Evolutionary conservation across 2,329 filamentous ascomycete species (phyloP).

Genomic region (Diaporthe sp.): DNA sequence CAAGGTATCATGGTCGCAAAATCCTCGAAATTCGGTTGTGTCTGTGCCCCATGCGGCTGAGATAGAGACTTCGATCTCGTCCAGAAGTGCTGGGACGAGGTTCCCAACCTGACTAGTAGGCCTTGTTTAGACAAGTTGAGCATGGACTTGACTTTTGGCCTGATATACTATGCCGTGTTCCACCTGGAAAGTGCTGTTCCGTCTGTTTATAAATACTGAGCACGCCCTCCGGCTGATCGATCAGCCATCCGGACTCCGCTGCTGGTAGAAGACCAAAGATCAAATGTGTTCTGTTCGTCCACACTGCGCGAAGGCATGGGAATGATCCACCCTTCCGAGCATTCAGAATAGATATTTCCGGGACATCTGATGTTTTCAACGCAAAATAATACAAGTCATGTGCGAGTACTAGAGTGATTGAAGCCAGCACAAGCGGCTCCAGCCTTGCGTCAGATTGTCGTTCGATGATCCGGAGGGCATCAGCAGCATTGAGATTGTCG

Average conservation of each 20-base stretch:
- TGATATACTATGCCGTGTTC: slow-evolving; percentile 50
- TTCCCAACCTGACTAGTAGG: slow-evolving; percentile 48
- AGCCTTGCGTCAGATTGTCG: neutral
- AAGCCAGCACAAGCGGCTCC: neutral
- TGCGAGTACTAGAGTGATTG: neutral
- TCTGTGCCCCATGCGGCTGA: slow-evolving; percentile 49
- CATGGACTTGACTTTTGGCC: slow-evolving; percentile 48
- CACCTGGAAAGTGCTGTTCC: slow-evolving; percentile 51
- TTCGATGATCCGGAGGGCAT: neutral
- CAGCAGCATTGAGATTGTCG: neutral
- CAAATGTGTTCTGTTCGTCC: too few relatives aligned
- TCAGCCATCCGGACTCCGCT: slow-evolving; percentile 45
- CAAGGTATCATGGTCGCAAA: slow-evolving; percentile 50
- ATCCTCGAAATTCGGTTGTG: slow-evolving; percentile 48
- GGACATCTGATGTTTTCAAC: slow-evolving; percentile 31
- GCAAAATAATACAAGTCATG: neutral
- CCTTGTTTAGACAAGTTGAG: slow-evolving; percentile 49
- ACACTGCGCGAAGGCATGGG: too few relatives aligned
- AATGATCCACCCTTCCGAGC: slow-evolving; percentile 42
- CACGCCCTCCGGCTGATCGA: slow-evolving; percentile 49
- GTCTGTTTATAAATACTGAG: slow-evolving; percentile 51
- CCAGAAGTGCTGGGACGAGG: slow-evolving; percentile 48
- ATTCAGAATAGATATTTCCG: slow-evolving; percentile 48
- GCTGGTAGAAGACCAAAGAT: too few relatives aligned
- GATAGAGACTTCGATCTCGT: slow-evolving; percentile 48